A percentile compares a stretch with the other conserved stretches of the same genome.
Conservation (phyloP, 352 stramenopile genomes). For the Plasmopara muralis region DNA sequence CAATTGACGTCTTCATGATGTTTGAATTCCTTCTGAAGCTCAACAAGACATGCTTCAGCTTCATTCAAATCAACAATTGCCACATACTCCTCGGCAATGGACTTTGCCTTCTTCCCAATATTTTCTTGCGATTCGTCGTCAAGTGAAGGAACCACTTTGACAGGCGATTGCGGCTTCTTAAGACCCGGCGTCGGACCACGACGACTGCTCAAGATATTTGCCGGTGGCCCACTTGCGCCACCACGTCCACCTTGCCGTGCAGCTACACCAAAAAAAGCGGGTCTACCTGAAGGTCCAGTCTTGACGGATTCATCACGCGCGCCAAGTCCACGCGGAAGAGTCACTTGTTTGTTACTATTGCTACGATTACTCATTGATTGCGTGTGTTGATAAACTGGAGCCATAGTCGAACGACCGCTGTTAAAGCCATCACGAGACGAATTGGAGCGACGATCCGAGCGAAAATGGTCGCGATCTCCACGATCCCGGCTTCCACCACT, state of each 20-base stretch:
- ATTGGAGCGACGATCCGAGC: conserved; percentile 41
- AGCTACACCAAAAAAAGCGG: conserved; percentile 35
- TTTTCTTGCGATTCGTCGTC: conserved; percentile 55
- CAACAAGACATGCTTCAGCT: conserved; percentile 52
- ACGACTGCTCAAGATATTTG: conserved; percentile 25
- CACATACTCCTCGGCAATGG: conserved; percentile 71
- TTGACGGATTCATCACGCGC: conserved; percentile 56
- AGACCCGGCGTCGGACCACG: conserved; percentile 8
- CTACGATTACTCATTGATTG: conserved; percentile 44
- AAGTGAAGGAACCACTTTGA: conserved; percentile 33
- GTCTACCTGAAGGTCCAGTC: conserved; percentile 46
- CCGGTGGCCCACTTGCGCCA: conserved; percentile 24
- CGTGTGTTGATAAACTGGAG: conserved; percentile 43
- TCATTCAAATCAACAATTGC: conserved; percentile 65
- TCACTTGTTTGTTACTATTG: conserved; percentile 34
- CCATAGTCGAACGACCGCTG: conserved; percentile 43
- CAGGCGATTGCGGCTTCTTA: conserved; percentile 34
- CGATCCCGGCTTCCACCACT: conserved; percentile 28
- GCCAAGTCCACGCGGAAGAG: conserved; percentile 37
- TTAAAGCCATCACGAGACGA: conserved; percentile 59
- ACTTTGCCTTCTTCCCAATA: conserved; percentile 74
- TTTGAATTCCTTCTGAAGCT: conserved; percentile 64
- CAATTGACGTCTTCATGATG: conserved; percentile 46
- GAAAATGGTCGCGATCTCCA: conserved; percentile 30
- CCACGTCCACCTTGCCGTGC: conserved; percentile 14